phyloP scores from a whole-genome alignment of 2,329 filamentous ascomycete genomes.

The Endothia cerciana region DNA sequence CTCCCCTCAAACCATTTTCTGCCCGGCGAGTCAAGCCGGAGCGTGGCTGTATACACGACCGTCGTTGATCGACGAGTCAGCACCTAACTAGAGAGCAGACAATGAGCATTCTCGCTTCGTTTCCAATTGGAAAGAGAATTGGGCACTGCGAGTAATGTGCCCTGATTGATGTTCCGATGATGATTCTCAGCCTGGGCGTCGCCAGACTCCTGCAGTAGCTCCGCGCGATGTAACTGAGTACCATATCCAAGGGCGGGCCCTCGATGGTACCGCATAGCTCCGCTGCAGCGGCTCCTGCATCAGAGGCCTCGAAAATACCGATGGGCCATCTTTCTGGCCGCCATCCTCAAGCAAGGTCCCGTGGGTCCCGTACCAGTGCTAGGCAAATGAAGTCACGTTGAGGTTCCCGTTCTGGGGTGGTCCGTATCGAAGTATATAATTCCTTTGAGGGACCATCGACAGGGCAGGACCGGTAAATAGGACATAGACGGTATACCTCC shows the following conservation, averaged over 20 bases:
- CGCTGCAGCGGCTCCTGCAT: constrained; percentile 1
- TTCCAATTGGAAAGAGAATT: background rate
- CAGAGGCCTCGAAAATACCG: background rate
- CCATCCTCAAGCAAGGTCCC: background rate
- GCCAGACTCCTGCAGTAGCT: background rate
- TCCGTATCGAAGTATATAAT: background rate
- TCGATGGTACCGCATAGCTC: background rate
- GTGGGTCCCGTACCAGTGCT: background rate
- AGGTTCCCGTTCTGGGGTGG: background rate
- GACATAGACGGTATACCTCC: constrained; percentile 6
- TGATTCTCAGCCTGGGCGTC: background rate
- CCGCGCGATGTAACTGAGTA: background rate
- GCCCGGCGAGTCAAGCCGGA: background rate
- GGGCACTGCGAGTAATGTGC: background rate
- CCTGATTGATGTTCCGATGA: background rate
- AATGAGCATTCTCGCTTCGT: background rate
- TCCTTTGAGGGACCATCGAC: background rate
- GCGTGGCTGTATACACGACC: background rate
- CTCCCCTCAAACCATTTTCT: background rate
- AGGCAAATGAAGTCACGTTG: background rate
- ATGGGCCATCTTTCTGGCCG: background rate
- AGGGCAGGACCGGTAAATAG: constrained; percentile 2
- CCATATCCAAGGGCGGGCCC: background rate
- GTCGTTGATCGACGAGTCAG: background rate
- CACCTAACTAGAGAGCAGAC: background rate